These are phyloP conservation scores for Brachypodium distachyon DNA, from an alignment of 202 grass and related monocot genomes.

Conservation along the genomic window DNA sequence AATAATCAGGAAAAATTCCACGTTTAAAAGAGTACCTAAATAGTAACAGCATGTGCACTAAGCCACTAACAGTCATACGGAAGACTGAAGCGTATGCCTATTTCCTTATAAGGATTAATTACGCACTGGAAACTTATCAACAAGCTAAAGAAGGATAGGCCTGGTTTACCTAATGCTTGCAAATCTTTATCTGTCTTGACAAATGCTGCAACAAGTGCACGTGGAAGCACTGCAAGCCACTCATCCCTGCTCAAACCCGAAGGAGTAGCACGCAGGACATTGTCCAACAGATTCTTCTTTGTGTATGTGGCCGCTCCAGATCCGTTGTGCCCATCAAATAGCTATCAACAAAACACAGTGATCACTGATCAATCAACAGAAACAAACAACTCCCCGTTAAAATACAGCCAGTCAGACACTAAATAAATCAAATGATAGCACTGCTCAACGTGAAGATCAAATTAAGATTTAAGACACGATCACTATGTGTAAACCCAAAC, in stretches of 20 bases:
- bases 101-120: neutral
- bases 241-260: constrained; percentile 69
- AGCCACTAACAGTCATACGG: neutral
- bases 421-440: neutral
- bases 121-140: neutral
- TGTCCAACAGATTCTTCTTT: constrained; percentile 75
- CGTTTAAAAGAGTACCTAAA: neutral
- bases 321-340: constrained; percentile 96
- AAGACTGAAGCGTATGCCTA: neutral
- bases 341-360: constrained; percentile 28
- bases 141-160: neutral
- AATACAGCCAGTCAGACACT: neutral
- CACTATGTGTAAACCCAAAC: neutral
- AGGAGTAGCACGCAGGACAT: constrained; percentile 74
- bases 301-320: constrained; percentile 81
- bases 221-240: constrained; percentile 82
- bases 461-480: neutral
- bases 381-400: neutral
- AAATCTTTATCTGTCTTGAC: constrained; percentile 97
- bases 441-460: neutral
- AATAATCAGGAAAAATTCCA: neutral
- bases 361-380: constrained; percentile 3
- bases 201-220: constrained; percentile 78
- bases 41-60: neutral
- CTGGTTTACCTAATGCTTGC: constrained; percentile 50